Percentiles rank a stretch among this genome's conserved stretches.
These are phyloP conservation scores for Tricholoma hemisulphureum DNA, from an alignment of 768 basidiomycete genomes.

Conservation along the genomic window DNA sequence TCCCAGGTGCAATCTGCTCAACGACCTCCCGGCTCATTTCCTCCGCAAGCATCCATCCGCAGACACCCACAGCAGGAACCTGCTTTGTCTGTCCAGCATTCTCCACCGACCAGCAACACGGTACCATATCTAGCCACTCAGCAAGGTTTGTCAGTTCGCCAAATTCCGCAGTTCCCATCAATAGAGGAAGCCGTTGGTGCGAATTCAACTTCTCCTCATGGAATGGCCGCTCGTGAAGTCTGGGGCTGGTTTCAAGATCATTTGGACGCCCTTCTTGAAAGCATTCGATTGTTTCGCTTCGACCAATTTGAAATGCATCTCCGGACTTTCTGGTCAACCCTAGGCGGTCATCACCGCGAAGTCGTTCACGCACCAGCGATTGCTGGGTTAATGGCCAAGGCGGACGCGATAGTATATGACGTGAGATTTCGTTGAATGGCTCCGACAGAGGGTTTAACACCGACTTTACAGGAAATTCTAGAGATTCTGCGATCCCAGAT, in stretches of 20 bases:
- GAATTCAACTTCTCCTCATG: constrained; percentile 71
- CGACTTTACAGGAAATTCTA: constrained; percentile 68
- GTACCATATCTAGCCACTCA: constrained; percentile 50
- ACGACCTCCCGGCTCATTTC: constrained; percentile 58
- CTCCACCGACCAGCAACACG: constrained; percentile 48
- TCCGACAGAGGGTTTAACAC: constrained; percentile 7
- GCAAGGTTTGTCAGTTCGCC: constrained; percentile 64
- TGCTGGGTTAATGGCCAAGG: constrained; percentile 84
- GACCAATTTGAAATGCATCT: constrained; percentile 90
- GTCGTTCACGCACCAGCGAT: constrained; percentile 88
- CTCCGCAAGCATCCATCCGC: constrained; percentile 73
- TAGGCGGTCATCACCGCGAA: constrained; percentile 76
- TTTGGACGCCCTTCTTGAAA: constrained; percentile 78
- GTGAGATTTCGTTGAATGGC: constrained; percentile 46
- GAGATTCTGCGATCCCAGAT: constrained; percentile 83
- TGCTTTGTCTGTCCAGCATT: constrained; percentile 52
- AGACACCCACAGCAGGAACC: constrained; percentile 65
- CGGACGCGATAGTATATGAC: constrained; percentile 88
- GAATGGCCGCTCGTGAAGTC: constrained; percentile 78
- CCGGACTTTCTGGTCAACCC: constrained; percentile 79
- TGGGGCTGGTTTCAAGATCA: constrained; percentile 95
- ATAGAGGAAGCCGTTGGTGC: constrained; percentile 83
- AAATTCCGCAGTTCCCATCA: constrained; percentile 76
- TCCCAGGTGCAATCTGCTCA: constrained; percentile 74
- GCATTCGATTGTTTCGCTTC: constrained; percentile 73